Base-by-base conservation (phyloP, 352 stramenopile species). In the Pythium angustatum region DNA sequence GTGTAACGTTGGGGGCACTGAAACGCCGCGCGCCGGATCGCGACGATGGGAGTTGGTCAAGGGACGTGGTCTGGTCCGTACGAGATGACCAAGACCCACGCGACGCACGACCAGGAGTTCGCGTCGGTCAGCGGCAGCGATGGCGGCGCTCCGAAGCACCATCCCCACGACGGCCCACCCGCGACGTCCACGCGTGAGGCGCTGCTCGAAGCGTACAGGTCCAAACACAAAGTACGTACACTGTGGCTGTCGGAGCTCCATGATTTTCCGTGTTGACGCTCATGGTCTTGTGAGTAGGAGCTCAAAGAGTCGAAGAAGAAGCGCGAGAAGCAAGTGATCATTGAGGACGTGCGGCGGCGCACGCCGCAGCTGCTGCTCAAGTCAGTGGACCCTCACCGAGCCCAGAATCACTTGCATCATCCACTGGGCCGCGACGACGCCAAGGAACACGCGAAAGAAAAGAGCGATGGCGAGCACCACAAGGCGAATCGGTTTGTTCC, bases 281-380 rank as follows among this genome's bases (percentile, higher is more conserved):
- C 17, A 47, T 11, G 19, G 15, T 1, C 38, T 12, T 44, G 38
- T 22, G 2, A 19, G 5, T 43, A 89, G 80, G 78, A 84, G 22
- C 40, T 68, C 2, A 71, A 77, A 57, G 76, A 77, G 34, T 68
- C 44, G 9, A 77, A 72, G 55, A 87, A 79, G 65, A 69, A 62
- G 40, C 72, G 74, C 31, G 76, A 87, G 58, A 90, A 88, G 56
- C 68, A 78, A 48, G 73, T 90, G 34, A 85, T 90, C 67, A 60
- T 90, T 19, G 72, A 84, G 45, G 76, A 81, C 30, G 57, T 75
- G 15, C 78, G 68, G 33, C 77, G 72, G 53, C 76, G 66, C 9
- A 69, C 73, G 28, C 74, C 79, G 11, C 76, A 77, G 21, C 43
- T 86, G 10, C 50, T 79, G 43, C 58, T 85, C 17, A 79, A 81